A percentile compares a stretch with the other conserved stretches of the same genome.
phyloP scores from a whole-genome alignment of 2,329 filamentous ascomycete species.

The Eurotiales sp. region DNA sequence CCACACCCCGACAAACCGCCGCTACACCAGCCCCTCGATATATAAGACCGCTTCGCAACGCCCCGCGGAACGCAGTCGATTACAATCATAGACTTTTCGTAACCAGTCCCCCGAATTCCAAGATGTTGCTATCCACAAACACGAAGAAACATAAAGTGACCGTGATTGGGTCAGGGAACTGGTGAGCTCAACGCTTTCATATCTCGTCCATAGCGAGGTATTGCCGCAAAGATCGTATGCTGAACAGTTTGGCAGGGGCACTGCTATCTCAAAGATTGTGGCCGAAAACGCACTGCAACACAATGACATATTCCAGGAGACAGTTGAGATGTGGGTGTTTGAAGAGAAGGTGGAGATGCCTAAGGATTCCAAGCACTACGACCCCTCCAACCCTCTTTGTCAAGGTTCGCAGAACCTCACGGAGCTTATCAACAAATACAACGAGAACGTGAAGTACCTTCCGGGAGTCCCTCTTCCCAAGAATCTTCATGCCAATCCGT shows the following conservation, averaged over 20 bases:
- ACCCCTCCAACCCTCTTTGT: conserved; percentile 70
- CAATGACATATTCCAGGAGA: conserved; percentile 75
- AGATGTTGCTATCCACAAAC: conserved; percentile 30
- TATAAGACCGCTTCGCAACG: conserved; percentile 15
- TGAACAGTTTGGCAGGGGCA: conserved; percentile 72
- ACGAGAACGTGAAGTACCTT: conserved; percentile 98
- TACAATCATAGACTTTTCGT: conserved; percentile 24
- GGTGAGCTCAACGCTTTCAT: conserved; percentile 52
- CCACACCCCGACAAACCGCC: neutral
- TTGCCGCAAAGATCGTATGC: conserved; percentile 59
- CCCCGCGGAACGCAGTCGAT: conserved; percentile 1
- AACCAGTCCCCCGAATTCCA: conserved; percentile 17
- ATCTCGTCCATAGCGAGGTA: neutral
- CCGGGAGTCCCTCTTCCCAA: conserved; percentile 77
- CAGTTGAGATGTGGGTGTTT: conserved; percentile 98
- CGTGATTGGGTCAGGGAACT: conserved; percentile 93
- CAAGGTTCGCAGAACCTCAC: conserved; percentile 81
- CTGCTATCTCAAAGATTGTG: conserved; percentile 93
- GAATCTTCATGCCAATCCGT: conserved; percentile 55
- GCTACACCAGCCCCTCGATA: neutral
- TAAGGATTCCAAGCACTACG: conserved; percentile 69
- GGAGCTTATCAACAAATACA: conserved; percentile 79
- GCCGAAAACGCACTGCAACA: conserved; percentile 84
- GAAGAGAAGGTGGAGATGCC: conserved; percentile 82
- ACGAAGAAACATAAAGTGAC: conserved; percentile 50